Percentiles rank a stretch among this genome's conserved stretches.
Conservation (phyloP, 441 rosid genomes). For the Adansonia madagascariensis region DNA sequence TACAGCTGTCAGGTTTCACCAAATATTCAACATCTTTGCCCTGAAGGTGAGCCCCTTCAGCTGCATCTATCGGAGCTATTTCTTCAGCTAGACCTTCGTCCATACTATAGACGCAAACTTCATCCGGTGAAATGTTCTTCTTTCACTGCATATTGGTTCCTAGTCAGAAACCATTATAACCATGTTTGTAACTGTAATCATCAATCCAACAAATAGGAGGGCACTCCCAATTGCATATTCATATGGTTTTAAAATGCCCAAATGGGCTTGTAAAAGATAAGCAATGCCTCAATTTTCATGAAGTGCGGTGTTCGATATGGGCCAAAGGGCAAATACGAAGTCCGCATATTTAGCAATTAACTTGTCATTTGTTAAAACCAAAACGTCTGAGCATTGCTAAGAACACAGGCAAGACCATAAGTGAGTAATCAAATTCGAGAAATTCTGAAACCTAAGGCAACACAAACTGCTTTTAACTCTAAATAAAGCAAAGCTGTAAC, state of each 20-base stretch:
- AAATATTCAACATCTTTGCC: slow-evolving; percentile 61
- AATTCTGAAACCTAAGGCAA: slow-evolving; percentile 1
- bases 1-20: slow-evolving; percentile 50
- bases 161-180: slow-evolving; percentile 26
- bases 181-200: slow-evolving; percentile 4
- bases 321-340: background rate
- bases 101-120: slow-evolving; percentile 47
- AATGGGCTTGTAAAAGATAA: slow-evolving; percentile 1
- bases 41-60: slow-evolving; percentile 50
- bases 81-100: slow-evolving; percentile 59
- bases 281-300: slow-evolving; percentile 2
- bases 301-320: background rate
- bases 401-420: slow-evolving; percentile 8
- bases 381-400: slow-evolving; percentile 3
- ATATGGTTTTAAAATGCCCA: background rate
- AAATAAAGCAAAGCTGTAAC: slow-evolving; percentile 1
- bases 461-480: background rate
- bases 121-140: slow-evolving; percentile 27
- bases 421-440: slow-evolving; percentile 8
- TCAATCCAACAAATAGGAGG: background rate
- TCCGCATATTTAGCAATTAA: slow-evolving; percentile 4
- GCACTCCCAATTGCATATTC: background rate
- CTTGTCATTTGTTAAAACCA: background rate
- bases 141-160: slow-evolving; percentile 17
- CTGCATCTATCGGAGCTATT: slow-evolving; percentile 46